Base-by-base conservation (phyloP, 2,329 filamentous ascomycete species). In the Aspergillus ustus region DNA sequence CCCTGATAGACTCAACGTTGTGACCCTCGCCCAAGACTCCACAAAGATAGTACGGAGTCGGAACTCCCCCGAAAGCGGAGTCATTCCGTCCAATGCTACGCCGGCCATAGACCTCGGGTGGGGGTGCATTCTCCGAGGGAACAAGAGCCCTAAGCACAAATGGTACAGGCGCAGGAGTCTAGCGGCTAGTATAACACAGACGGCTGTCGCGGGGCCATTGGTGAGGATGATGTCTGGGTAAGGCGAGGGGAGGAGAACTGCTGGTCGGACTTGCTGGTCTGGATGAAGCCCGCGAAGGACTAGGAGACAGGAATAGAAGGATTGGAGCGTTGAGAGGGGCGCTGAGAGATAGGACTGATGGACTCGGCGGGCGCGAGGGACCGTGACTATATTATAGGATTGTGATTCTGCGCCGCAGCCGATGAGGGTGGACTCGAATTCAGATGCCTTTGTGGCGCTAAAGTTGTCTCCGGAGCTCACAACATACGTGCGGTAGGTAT, bases 1-100 rank as follows among this genome's bases (percentile, higher is more conserved):
- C 0, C 94, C 95, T 43, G 92, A 96, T 62, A 97, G 76, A 78
- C 94, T 98, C 66, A 98, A 78, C 13, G 86, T 89, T 66, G 85
- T 89, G 17, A 96, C 91, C 17, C 95, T 85, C 2, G 95, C 94
- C 89, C 93, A 97, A 20, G 91, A 95, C 81, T 99, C 95, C 29
- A 97, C 86, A 74, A 95, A 99, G 15, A 98, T 82, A 9, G 91
- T 89, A 64, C 87, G 86, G 80, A 94, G 89, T 65, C 84, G 84
- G 83, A 83, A 28, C 53, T 62, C 28, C 46, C 48, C 59, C 80
- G 78, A 6, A 81, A 9, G 57, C 68, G 45, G 6, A 77, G 52
- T 61, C 31, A 49, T 49, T 19, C 34, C 48, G 50, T 53, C 51
- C 57, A 59, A 28, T 34, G 43, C 62, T 55, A 7, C 58, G 29